Conservation (phyloP, 83 land plant species). For the Picea abies region DNA sequence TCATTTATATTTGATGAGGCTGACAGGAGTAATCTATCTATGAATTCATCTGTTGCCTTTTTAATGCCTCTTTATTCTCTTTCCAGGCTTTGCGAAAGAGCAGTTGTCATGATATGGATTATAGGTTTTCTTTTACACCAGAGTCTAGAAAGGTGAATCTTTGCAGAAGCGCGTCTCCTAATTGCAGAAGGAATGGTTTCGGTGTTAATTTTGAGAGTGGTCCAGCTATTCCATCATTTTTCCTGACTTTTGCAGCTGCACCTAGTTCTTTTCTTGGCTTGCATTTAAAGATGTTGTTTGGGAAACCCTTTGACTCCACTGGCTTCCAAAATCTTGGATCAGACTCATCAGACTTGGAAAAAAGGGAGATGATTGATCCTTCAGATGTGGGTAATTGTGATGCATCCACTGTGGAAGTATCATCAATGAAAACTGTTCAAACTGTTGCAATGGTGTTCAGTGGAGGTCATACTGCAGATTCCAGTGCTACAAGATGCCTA, state of each 20-base stretch:
- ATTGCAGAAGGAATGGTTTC: conserved; percentile 13
- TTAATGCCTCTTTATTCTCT: conserved; percentile 8
- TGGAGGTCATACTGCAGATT: conserved; percentile 1
- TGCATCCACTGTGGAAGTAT: not conserved
- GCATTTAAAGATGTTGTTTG: conserved; percentile 56
- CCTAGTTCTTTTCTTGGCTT: conserved; percentile 41
- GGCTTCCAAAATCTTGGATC: conserved; percentile 22
- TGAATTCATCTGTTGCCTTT: not conserved
- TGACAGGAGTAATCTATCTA: not conserved
- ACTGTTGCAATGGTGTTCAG: not conserved
- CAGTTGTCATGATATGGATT: conserved; percentile 5
- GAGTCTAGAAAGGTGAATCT: conserved; percentile 7
- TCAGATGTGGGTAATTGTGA: not conserved
- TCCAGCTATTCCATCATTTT: conserved; percentile 27
- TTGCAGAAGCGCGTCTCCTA: conserved; percentile 9
- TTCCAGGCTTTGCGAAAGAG: conserved; percentile 26
- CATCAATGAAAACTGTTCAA: not conserved
- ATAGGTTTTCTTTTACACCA: not conserved
- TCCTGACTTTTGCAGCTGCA: conserved; percentile 41
- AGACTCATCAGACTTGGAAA: not conserved
- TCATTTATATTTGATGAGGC: not conserved
- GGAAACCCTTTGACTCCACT: conserved; percentile 18
- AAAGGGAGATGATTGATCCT: not conserved
- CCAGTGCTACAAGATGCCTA: conserved; percentile 3
- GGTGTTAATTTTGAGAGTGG: not conserved